These are phyloP conservation scores for Aspergillus awamori DNA, from an alignment of 2,329 filamentous ascomycete genomes.

Conservation along the genomic window DNA sequence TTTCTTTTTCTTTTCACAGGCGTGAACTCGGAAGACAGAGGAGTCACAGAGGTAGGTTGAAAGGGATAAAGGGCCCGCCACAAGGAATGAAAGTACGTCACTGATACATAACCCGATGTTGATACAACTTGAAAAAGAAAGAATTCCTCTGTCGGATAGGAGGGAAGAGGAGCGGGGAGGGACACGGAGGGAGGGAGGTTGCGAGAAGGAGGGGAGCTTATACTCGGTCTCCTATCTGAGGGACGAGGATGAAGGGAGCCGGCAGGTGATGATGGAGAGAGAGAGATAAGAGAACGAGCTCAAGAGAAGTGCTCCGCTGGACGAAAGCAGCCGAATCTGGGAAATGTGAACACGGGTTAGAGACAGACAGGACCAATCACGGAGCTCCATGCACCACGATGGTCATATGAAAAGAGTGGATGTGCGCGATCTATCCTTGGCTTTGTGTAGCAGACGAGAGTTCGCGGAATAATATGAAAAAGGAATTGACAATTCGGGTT, in stretches of 20 bases:
- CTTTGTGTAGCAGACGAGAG: conserved; percentile 20
- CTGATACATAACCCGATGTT: conserved; percentile 26
- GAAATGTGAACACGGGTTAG: conserved; percentile 12
- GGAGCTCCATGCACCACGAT: conserved; percentile 8
- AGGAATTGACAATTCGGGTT: background rate
- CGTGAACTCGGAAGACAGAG: conserved; percentile 9
- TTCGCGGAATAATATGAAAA: conserved; percentile 14
- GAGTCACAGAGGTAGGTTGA: conserved; percentile 18
- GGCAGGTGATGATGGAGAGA: background rate
- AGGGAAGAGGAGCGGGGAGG: background rate
- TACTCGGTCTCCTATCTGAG: background rate
- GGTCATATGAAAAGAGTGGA: conserved; percentile 25
- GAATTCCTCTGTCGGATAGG: conserved; percentile 11
- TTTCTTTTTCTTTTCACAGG: background rate
- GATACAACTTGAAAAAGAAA: conserved; percentile 10
- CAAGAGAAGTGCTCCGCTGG: conserved; percentile 18
- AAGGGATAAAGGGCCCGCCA: conserved; percentile 27
- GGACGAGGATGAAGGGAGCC: background rate
- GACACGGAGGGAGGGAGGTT: background rate
- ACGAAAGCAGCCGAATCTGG: conserved; percentile 19
- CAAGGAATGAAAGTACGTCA: conserved; percentile 33
- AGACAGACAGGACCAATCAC: conserved; percentile 20
- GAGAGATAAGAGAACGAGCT: conserved; percentile 1
- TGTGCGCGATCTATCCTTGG: conserved; percentile 17
- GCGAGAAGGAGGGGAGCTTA: background rate